phyloP scores from a whole-genome alignment of 331 rosid species.

The Telfairia occidentalis region DNA sequence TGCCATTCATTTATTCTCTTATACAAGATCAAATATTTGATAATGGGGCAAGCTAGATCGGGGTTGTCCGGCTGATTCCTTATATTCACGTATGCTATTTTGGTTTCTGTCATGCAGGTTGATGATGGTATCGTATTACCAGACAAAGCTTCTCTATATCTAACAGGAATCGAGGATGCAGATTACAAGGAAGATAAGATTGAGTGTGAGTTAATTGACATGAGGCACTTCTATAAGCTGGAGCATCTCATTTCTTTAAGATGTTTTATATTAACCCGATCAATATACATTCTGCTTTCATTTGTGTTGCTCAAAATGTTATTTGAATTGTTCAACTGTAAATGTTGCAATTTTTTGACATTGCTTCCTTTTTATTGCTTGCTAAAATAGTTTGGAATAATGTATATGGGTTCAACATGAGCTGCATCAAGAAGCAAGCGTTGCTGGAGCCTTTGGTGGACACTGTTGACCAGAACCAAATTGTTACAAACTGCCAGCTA shows the following conservation, averaged over 20 bases:
- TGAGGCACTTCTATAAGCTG: constrained; percentile 1
- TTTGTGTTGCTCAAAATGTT: background rate
- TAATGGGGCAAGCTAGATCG: background rate
- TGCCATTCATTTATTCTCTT: background rate
- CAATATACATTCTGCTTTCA: background rate
- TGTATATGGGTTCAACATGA: constrained; percentile 93
- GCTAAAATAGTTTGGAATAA: constrained; percentile 72
- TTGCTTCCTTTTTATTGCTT: constrained; percentile 9
- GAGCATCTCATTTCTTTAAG: background rate
- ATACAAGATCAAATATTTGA: background rate
- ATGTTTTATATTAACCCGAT: background rate
- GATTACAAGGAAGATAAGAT: constrained; percentile 98
- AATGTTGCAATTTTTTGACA: background rate
- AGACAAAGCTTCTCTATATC: constrained; percentile 68
- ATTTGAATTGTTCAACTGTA: background rate
- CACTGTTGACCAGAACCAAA: constrained; percentile 90
- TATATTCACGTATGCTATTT: background rate
- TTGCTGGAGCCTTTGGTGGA: constrained; percentile 97
- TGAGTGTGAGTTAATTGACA: constrained; percentile 59
- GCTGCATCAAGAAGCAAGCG: constrained; percentile 97
- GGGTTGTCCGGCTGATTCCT: background rate
- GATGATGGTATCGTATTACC: constrained; percentile 77
- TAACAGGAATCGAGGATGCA: constrained; percentile 92
- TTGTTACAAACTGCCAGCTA: constrained; percentile 79
- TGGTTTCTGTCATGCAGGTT: constrained; percentile 30